Conservation (phyloP, 331 rosid genomes). For the Prunus yedoensis region DNA sequence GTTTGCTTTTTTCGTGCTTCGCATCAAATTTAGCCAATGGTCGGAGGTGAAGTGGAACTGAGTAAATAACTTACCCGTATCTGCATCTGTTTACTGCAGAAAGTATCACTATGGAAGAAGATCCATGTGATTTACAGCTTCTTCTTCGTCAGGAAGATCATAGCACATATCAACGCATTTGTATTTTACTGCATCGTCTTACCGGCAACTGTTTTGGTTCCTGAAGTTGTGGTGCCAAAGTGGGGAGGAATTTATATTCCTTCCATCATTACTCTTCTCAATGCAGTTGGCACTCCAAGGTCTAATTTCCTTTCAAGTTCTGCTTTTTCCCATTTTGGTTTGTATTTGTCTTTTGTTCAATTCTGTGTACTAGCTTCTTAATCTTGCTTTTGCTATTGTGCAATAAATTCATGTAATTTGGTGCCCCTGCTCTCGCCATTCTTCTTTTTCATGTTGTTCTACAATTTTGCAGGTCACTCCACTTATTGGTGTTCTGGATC, state of each 20-base stretch:
- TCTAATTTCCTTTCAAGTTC: slow-evolving; percentile 21
- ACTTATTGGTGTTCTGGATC: slow-evolving; percentile 82
- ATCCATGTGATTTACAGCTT: slow-evolving; percentile 89
- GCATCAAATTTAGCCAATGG: background rate
- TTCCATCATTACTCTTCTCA: slow-evolving; percentile 74
- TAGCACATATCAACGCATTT: slow-evolving; percentile 84
- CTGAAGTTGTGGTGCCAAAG: slow-evolving; percentile 81
- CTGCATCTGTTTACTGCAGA: slow-evolving; percentile 49
- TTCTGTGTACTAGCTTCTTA: too few species aligned
- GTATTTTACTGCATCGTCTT: slow-evolving; percentile 79
- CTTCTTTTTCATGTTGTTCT: slow-evolving; percentile 7
- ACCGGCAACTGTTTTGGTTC: slow-evolving; percentile 82
- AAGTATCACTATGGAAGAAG: slow-evolving; percentile 84
- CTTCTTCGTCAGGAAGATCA: slow-evolving; percentile 87
- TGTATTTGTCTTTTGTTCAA: too few species aligned
- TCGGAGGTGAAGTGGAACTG: background rate
- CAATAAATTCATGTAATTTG: too few species aligned
- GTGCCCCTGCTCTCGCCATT: too few species aligned
- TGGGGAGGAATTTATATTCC: slow-evolving; percentile 96
- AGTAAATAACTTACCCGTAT: background rate
- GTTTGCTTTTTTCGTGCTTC: slow-evolving; percentile 31
- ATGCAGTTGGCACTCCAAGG: slow-evolving; percentile 96
- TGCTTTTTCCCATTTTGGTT: background rate
- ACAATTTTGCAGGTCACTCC: slow-evolving; percentile 64
- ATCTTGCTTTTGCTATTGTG: too few species aligned